Conservation (phyloP, 2,329 filamentous ascomycete species). For the Dryadomyces quercivorus region DNA sequence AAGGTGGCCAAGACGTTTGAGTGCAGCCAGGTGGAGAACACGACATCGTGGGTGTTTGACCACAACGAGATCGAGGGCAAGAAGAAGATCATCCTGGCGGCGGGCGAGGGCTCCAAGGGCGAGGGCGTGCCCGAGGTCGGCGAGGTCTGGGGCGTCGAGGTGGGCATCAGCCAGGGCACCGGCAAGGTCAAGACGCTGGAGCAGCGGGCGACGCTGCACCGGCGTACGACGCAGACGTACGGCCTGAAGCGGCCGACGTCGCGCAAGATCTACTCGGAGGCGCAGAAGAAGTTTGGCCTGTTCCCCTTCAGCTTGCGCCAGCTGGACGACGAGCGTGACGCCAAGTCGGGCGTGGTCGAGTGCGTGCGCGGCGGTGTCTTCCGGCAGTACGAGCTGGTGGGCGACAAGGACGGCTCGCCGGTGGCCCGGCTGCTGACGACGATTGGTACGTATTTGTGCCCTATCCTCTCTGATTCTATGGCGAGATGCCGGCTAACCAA, state of each 20-base stretch:
- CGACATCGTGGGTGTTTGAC: conserved; percentile 92
- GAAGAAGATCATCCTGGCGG: conserved; percentile 95
- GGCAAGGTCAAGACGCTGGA: conserved; percentile 92
- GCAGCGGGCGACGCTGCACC: conserved; percentile 82
- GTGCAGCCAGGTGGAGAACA: conserved; percentile 91
- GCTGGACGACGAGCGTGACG: conserved; percentile 89
- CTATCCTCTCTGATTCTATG: neutral
- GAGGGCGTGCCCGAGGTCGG: conserved; percentile 80
- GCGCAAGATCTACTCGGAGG: conserved; percentile 82
- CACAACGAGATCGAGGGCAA: conserved; percentile 93
- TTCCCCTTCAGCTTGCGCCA: conserved; percentile 98
- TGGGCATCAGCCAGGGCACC: conserved; percentile 78
- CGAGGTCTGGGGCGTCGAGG: conserved; percentile 96
- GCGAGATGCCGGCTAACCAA: neutral
- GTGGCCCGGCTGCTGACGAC: conserved; percentile 85
- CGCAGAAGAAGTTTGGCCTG: conserved; percentile 91
- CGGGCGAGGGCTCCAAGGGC: conserved; percentile 76
- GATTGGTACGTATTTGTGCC: conserved; percentile 56
- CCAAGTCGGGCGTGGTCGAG: conserved; percentile 91
- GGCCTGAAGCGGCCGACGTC: conserved; percentile 89
- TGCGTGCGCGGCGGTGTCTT: conserved; percentile 88
- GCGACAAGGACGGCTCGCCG: conserved; percentile 77
- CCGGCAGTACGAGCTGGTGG: conserved; percentile 90
- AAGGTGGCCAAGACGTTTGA: conserved; percentile 87
- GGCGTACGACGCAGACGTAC: conserved; percentile 84